Percentiles rank a stretch among this genome's conserved stretches.
phyloP scores from a whole-genome alignment of 192 early-diverging fungal genomes.

The Umbelopsis sp. region DNA sequence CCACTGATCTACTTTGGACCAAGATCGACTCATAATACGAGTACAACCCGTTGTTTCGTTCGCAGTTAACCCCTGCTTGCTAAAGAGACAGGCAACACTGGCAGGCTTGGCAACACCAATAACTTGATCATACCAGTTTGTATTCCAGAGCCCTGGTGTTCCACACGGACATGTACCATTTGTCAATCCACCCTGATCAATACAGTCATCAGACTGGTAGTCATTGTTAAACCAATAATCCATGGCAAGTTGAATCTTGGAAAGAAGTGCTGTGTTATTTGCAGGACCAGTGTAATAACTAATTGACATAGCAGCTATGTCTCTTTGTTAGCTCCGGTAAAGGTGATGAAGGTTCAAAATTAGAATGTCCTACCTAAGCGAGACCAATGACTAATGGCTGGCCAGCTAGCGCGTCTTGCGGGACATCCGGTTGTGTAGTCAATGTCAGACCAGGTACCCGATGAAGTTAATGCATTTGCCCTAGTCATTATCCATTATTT shows the following conservation, averaged over 20 bases:
- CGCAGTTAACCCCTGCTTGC: constrained; percentile 1
- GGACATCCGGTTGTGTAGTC: constrained; percentile 29
- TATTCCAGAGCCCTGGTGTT: constrained; percentile 34
- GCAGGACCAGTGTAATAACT: constrained; percentile 1
- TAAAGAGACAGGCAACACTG: constrained; percentile 26
- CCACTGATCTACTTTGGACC: constrained; percentile 14
- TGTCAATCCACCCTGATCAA: constrained; percentile 24
- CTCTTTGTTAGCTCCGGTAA: background rate
- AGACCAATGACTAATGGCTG: constrained; percentile 23
- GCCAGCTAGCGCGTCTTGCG: constrained; percentile 31
- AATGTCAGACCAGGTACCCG: constrained; percentile 28
- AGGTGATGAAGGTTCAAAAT: background rate
- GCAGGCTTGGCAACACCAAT: background rate
- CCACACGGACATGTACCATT: constrained; percentile 35
- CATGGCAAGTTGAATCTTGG: constrained; percentile 14
- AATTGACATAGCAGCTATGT: constrained; percentile 23
- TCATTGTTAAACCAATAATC: constrained; percentile 31
- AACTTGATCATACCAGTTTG: constrained; percentile 36
- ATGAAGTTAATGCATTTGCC: constrained; percentile 10
- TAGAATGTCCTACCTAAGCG: constrained; percentile 16
- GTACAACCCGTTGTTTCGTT: constrained; percentile 12
- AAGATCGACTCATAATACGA: constrained; percentile 1
- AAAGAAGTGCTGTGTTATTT: constrained; percentile 12
- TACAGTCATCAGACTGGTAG: constrained; percentile 14
- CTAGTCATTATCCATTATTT: background rate